Evolutionary conservation across 352 stramenopile genomes (phyloP), one percentile per base, ranked within the genome.

Genomic region (Peronospora tabacina): DNA sequence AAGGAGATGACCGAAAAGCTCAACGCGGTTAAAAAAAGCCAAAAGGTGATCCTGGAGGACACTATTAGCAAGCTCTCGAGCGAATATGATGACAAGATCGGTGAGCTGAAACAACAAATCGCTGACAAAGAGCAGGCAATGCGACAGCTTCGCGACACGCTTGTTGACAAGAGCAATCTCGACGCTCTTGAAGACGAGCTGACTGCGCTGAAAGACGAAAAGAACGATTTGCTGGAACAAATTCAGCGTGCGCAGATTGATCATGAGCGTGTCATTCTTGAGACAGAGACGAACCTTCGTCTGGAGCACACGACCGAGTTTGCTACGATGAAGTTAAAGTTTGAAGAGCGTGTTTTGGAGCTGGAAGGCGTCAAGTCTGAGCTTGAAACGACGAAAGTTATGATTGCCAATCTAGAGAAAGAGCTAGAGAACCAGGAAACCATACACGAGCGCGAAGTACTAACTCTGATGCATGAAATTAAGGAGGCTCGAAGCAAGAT

Each of bases 111-210:
- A 20, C 61, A 62, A 13, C 55, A 68, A 8, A 69, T 86, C 11
- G 30, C 28, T 0, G 51, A 68, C 22, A 78, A 81, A 49, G 74
- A 90, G 45, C 52, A 67, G 2, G 59, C 70, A 3, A 70, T 83
- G 49, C 37, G 44, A 10, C 55, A 66, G 10, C 40, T 87, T 0
- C 59, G 60, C 4, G 60, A 75, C 7, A 71, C 52, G 33, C 52
- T 84, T n/a, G 62, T 72, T 8, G 70, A 80, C 7, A 74, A 70
- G 36, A 72, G 68, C 16, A 66, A 80, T 41, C 45, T 87, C 0
- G 60, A 70, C 1, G 70, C 53, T 11, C 41, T 90, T 0, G 61
- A 75, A 33, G 63, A 69, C 26, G 58, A 76, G 35, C 40, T 87
- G 41, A 17, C 37, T 22, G 44, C 54, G 0, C 39, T 85, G 0